These are phyloP conservation scores for Leptographium galeiforme DNA, from an alignment of 2,329 filamentous ascomycete species.

Conservation along the genomic window DNA sequence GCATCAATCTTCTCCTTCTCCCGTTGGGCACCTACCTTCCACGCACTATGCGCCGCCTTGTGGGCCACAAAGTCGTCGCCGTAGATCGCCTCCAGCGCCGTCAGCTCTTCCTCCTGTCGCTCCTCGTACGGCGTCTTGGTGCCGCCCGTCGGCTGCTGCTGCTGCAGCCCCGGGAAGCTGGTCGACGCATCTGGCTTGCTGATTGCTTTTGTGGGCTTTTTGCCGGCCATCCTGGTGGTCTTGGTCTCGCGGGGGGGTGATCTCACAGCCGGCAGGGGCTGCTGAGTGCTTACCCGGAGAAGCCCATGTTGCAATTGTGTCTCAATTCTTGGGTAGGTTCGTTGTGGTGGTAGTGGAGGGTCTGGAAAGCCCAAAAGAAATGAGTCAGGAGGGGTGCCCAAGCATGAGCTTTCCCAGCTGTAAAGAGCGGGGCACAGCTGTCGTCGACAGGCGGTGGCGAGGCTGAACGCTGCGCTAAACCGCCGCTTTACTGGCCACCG, in stretches of 20 bases:
- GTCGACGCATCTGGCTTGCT: constrained; percentile 26
- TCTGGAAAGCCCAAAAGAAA: not conserved
- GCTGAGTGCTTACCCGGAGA: constrained; percentile 32
- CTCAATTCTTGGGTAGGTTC: not conserved
- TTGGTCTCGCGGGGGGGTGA: constrained; percentile 5
- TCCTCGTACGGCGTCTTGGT: constrained; percentile 59
- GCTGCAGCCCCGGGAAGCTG: constrained; percentile 37
- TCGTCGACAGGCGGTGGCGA: not conserved
- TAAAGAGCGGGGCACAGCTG: constrained; percentile 1
- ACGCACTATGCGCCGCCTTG: constrained; percentile 57
- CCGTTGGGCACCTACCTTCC: constrained; percentile 51
- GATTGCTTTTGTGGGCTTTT: constrained; percentile 27
- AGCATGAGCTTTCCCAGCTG: not conserved
- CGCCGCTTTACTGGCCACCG: not conserved
- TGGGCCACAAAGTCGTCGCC: constrained; percentile 74
- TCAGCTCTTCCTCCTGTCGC: constrained; percentile 75
- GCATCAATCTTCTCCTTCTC: too few relatives aligned
- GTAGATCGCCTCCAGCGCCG: constrained; percentile 78
- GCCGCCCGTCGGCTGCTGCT: constrained; percentile 12
- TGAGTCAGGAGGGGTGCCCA: constrained; percentile 4
- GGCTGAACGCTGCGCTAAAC: not conserved
- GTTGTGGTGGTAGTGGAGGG: not conserved
- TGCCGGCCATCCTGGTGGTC: constrained; percentile 37
- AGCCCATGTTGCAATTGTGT: constrained; percentile 24
- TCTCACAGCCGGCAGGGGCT: constrained; percentile 35